Percentiles rank a stretch among this genome's conserved stretches.
Evolutionary conservation across 225 moss, liverwort and hornwort genomes (phyloP).

Genomic region (Polytrichum formosum): DNA sequence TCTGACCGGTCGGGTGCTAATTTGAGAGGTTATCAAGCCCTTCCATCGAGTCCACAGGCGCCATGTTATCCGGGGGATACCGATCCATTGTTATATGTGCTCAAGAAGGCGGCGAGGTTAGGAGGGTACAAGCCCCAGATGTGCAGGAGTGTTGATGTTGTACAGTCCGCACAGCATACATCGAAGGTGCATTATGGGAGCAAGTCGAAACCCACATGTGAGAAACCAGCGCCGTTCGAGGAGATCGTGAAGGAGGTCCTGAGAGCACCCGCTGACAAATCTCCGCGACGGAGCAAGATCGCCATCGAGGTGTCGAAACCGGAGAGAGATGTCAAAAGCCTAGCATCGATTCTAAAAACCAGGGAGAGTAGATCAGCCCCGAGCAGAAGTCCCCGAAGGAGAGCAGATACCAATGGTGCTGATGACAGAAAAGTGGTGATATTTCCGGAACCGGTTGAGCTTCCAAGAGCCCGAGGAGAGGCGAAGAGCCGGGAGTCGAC

Average conservation of each 20-base stretch:
- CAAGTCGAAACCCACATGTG: slow-evolving; percentile 2
- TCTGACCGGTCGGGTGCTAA: too few relatives aligned
- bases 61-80: slow-evolving; percentile 3
- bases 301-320: too few relatives aligned
- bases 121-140: slow-evolving; percentile 31
- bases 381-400: not conserved
- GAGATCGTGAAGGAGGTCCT: not conserved
- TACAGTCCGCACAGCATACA: slow-evolving; percentile 16
- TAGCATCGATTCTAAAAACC: slow-evolving; percentile 11
- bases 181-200: slow-evolving; percentile 14
- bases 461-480: too few relatives aligned
- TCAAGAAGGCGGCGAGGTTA: slow-evolving; percentile 41
- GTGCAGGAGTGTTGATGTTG: slow-evolving; percentile 47
- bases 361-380: slow-evolving; percentile 17
- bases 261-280: too few relatives aligned
- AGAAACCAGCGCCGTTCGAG: slow-evolving; percentile 4
- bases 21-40: too few relatives aligned
- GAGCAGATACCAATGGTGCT: too few relatives aligned
- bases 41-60: too few relatives aligned
- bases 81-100: slow-evolving; percentile 36
- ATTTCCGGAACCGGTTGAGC: too few relatives aligned
- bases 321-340: too few relatives aligned
- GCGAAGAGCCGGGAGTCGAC: too few relatives aligned
- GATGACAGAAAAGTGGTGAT: too few relatives aligned
- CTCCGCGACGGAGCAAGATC: too few relatives aligned